Evolutionary conservation across 352 stramenopile species (phyloP), one percentile per base, ranked within the genome.

Genomic region (Phytophthora citrophthora): DNA sequence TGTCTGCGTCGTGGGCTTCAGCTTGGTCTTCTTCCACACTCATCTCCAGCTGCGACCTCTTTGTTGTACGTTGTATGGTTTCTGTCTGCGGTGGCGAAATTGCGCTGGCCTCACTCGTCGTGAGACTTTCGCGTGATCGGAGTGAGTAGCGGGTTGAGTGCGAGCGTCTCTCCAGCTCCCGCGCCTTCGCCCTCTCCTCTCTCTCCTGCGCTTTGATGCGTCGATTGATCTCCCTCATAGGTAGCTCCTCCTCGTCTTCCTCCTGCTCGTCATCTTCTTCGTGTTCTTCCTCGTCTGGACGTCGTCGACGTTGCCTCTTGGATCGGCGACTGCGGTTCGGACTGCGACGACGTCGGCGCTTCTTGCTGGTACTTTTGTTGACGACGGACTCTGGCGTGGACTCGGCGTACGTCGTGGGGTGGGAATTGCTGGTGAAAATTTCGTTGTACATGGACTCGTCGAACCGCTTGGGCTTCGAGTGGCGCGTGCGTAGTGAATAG

Each of bases 371-470:
- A 4, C 76, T 81, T 32, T 49, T 64, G 12, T 41, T 27, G 2
- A 47, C 29, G 23, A 48, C 38, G 5, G 57, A 54, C 50, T 71
- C 58, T 1, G 45, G 45, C 13, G 67, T 67, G 32, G 47, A 49
- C 39, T 63, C 43, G 8, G 54, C n/a, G 56, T 61, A 72, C 6
- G 56, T 60, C 23, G 49, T 9, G 43, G 26, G 3, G 4, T 67
- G 68, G 3, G 73, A 71, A 13, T 45, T 66, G 29, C 29, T 34
- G 15, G 70, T 68, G 27, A 93, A 93, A 26, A 90, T 78, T 39
- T 91, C 80, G 55, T 93, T 81, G 66, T 90, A 93, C 10, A 91
- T 56, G 38, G 66, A 78, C 48, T 80, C 68, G 29, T 91, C 80
- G 61, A 90, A 90, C 13, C 72, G 80, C 23, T 77, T 67, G n/a